A percentile compares a stretch with the other conserved stretches of the same genome.
phyloP scores from a whole-genome alignment of 176 grass and related monocot genomes.

The Elaeis guineensis region DNA sequence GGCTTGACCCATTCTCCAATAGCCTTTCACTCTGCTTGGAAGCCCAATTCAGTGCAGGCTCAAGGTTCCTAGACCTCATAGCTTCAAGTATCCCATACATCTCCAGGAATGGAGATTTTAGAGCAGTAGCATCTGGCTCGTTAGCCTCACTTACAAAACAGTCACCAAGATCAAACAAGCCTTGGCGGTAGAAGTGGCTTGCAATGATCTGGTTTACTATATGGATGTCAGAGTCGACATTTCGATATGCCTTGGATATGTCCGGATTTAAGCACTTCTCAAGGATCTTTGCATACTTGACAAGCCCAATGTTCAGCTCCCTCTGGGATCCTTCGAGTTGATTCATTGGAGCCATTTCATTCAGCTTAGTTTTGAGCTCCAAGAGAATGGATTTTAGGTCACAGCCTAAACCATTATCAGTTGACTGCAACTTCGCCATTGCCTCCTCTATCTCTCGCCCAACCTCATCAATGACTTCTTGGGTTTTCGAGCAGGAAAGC shows the following conservation, averaged over 20 bases:
- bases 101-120: conserved; percentile 70
- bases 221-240: conserved; percentile 54
- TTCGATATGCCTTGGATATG: conserved; percentile 77
- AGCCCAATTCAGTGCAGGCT: conserved; percentile 72
- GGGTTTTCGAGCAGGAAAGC: conserved; percentile 37
- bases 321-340: conserved; percentile 70
- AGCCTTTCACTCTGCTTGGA: conserved; percentile 52
- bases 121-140: conserved; percentile 32
- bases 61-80: conserved; percentile 60
- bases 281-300: conserved; percentile 60
- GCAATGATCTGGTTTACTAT: conserved; percentile 68
- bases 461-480: conserved; percentile 53
- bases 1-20: conserved; percentile 51
- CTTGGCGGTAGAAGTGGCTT: conserved; percentile 71
- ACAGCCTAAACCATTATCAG: conserved; percentile 28
- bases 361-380: conserved; percentile 55
- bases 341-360: conserved; percentile 33
- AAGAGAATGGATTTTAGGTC: conserved; percentile 41
- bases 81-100: conserved; percentile 77
- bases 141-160: conserved; percentile 46
- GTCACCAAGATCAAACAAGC: conserved; percentile 76
- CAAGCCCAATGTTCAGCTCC: conserved; percentile 56
- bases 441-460: conserved; percentile 48
- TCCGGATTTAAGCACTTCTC: conserved; percentile 75
- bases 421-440: conserved; percentile 48